Conservation (phyloP, 1,284 basidiomycete species). For the Coriolopsis trogii region DNA sequence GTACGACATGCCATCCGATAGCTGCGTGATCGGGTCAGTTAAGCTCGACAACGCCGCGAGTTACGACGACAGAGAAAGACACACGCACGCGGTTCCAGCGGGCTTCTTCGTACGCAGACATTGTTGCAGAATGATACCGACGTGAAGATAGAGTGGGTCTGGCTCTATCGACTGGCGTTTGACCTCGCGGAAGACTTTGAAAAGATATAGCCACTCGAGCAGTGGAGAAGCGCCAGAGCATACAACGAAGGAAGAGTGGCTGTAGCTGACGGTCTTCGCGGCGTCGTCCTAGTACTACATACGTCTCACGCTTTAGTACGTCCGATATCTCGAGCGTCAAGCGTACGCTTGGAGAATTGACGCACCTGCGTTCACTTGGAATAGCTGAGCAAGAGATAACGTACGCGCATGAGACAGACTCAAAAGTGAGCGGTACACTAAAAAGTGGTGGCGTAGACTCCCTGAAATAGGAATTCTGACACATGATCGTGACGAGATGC, state of each 20-base stretch:
- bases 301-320: neutral
- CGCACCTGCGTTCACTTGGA: no score
- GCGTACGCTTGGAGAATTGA: no score
- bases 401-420: no score
- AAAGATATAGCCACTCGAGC: neutral
- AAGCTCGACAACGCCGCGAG: neutral
- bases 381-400: neutral
- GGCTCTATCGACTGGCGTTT: no score
- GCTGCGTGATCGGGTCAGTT: slow-evolving; percentile 15
- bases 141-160: neutral
- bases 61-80: no score
- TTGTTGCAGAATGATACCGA: neutral
- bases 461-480: slow-evolving; percentile 4
- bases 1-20: slow-evolving; percentile 28
- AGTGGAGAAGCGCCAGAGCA: neutral
- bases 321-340: neutral
- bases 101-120: slow-evolving; percentile 13
- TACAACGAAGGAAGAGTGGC: no score
- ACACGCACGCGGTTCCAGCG: slow-evolving; percentile 21
- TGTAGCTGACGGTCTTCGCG: no score
- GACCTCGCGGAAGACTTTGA: neutral
- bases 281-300: neutral
- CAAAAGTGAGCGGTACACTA: neutral
- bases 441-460: neutral
- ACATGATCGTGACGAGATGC: neutral